Conservation (phyloP, 2,329 filamentous ascomycete species). For the Aspergillus nomiae region DNA sequence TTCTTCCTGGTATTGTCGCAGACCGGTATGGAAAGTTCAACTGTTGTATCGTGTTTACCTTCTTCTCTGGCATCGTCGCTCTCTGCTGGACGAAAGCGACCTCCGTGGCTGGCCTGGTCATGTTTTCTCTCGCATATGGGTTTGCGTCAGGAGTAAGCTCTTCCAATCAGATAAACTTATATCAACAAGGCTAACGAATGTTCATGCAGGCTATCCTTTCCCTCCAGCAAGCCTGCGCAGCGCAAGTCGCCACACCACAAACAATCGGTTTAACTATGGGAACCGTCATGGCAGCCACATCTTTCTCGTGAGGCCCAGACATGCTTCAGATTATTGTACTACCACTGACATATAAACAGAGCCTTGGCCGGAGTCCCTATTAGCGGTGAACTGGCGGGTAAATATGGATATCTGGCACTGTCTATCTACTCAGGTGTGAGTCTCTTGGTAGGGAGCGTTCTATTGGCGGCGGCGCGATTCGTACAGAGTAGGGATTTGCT, state of each 20-base stretch:
- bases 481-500: conserved; percentile 17
- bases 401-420: conserved; percentile 45
- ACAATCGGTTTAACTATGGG: conserved; percentile 49
- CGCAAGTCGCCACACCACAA: conserved; percentile 41
- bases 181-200: not conserved
- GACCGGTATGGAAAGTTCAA: conserved; percentile 39
- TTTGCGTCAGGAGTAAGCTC: conserved; percentile 48
- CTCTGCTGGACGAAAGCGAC: conserved; percentile 50
- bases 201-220: conserved; percentile 47
- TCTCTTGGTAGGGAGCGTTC: conserved; percentile 32
- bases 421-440: conserved; percentile 42
- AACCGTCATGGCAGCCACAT: conserved; percentile 42
- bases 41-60: conserved; percentile 30
- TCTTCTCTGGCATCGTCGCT: conserved; percentile 41
- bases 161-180: not conserved
- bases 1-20: conserved; percentile 39
- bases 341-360: conserved; percentile 21
- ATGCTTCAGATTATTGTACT: not conserved
- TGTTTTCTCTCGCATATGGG: conserved; percentile 49
- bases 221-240: conserved; percentile 50
- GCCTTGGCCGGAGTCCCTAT: conserved; percentile 47
- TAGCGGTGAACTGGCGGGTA: conserved; percentile 41
- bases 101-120: conserved; percentile 46
- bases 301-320: conserved; percentile 42
- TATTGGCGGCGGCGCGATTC: conserved; percentile 27